These are phyloP conservation scores for Hypoxylon sp. DNA, from an alignment of 2,329 filamentous ascomycete species.

Conservation along the genomic window DNA sequence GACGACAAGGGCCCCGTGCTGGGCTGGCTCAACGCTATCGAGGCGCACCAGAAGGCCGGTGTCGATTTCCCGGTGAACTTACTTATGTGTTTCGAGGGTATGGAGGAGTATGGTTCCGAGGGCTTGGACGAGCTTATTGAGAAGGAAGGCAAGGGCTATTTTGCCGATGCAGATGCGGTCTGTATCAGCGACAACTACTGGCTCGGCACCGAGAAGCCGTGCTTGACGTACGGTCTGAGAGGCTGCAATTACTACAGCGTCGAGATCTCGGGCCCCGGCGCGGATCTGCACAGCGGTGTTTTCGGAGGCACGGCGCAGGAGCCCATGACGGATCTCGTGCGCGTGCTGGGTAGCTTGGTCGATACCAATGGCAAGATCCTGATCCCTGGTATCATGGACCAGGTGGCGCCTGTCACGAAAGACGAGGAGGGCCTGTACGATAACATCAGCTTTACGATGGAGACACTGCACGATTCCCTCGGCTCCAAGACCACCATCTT, in stretches of 20 bases:
- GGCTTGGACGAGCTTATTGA: constrained; percentile 95
- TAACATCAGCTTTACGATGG: constrained; percentile 94
- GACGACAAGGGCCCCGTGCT: constrained; percentile 98
- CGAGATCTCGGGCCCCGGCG: constrained; percentile 89
- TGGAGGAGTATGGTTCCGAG: constrained; percentile 99
- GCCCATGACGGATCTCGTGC: constrained; percentile 96
- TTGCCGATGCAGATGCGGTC: constrained; percentile 94
- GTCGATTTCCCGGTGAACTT: constrained; percentile 97
- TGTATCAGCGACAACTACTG: constrained; percentile 99
- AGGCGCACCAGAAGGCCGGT: constrained; percentile 95
- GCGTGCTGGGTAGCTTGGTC: constrained; percentile 85
- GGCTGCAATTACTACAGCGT: constrained; percentile 98
- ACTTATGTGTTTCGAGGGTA: constrained; percentile 99
- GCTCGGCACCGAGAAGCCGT: constrained; percentile 98
- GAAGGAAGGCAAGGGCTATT: constrained; percentile 91
- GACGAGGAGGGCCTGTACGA: constrained; percentile 93
- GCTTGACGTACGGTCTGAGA: constrained; percentile 95
- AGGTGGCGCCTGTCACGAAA: constrained; percentile 88
- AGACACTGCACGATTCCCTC: constrained; percentile 91
- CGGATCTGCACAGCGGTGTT: constrained; percentile 96
- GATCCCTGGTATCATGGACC: constrained; percentile 93
- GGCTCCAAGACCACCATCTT: constrained; percentile 91
- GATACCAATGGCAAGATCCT: constrained; percentile 92
- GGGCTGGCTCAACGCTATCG: constrained; percentile 97
- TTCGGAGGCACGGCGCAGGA: constrained; percentile 97